Evolutionary conservation across 1,284 basidiomycete species (phyloP), one percentile per base, ranked within the genome.

Genomic region (Irpex sp.): DNA sequence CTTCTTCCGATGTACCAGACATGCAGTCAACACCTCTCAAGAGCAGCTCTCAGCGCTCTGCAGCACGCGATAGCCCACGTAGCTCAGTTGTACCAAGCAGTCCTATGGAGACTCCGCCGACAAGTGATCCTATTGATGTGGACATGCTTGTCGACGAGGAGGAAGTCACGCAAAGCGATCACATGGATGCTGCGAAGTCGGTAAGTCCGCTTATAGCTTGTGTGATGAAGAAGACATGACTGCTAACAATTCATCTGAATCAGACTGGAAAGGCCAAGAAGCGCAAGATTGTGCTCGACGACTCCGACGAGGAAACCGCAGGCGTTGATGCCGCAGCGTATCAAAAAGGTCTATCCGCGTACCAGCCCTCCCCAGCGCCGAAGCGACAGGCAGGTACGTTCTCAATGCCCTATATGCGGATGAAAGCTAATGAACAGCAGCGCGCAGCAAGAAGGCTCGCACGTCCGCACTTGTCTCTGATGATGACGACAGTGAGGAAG

Each of bases 61-160:
- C 67, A 11, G 65, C 76, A 34, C 63, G 52, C n/a, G 75, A 71
- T 15, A 81, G 78, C 69, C 81, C 81, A 3, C 71, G 73, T 36
- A 81, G 81, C 34, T 87, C 86, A 49, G 83, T 82, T 26, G 76
- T 76, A 19, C 78, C 76, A n/a, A 79, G 77, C 62, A 85, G 80
- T 63, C 64, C 68, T 47, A 77, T 77, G 51, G 82, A 84, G 13
- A 89, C 87, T 1, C 90, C 90, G 15, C 89, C 90, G 0, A 89
- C 88, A 1, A 92, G 91, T 67, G 89, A 92, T 66, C 79, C 82
- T 19, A 82, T 91, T 62, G 89, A 93, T 66, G 80, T 92, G 4
- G 90, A 91, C 69, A 86, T 91, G 85, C 65, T 85, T 49, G 80
- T 79, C 5, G 82, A 82, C 21, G 82, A 81, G 4, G 82, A 81